Evolutionary conservation across 2,329 filamentous ascomycete species (phyloP).

Genomic region (Exophiala bonariae): DNA sequence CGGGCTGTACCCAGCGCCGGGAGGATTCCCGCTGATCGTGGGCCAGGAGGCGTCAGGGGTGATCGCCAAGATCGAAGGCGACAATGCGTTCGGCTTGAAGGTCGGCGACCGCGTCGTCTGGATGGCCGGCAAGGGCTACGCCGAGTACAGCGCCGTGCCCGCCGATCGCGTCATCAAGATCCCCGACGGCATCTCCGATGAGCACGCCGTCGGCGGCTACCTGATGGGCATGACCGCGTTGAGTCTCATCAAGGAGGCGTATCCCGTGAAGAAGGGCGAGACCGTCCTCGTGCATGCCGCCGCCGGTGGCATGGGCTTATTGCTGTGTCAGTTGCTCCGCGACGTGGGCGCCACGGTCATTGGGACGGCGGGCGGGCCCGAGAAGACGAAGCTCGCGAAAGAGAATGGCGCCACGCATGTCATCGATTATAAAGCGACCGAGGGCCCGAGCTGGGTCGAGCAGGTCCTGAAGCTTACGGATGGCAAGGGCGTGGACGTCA

Average conservation of each 20-base stretch:
- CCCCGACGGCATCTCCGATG: constrained; percentile 61
- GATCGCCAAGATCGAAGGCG: constrained; percentile 61
- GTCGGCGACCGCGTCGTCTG: constrained; percentile 72
- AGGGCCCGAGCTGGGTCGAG: constrained; percentile 76
- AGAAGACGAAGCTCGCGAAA: constrained; percentile 71
- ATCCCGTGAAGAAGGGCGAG: constrained; percentile 70
- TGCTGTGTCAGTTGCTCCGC: constrained; percentile 70
- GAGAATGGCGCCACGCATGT: constrained; percentile 69
- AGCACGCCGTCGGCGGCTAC: constrained; percentile 67
- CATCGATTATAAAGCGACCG: constrained; percentile 76
- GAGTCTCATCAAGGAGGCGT: constrained; percentile 73
- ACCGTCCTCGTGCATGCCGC: constrained; percentile 85
- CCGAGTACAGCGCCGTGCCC: constrained; percentile 58
- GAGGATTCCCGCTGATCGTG: constrained; percentile 70
- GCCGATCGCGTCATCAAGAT: constrained; percentile 60
- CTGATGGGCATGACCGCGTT: constrained; percentile 82
- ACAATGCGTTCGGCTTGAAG: constrained; percentile 54
- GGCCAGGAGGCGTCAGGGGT: constrained; percentile 78
- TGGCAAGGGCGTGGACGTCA: constrained; percentile 70
- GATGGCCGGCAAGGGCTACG: constrained; percentile 57
- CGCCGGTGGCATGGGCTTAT: constrained; percentile 75
- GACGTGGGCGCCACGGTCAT: constrained; percentile 74
- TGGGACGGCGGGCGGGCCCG: constrained; percentile 71
- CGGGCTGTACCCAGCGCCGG: constrained; percentile 69
- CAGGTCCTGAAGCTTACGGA: constrained; percentile 80